Evolutionary conservation across 2,329 filamentous ascomycete genomes (phyloP).

Genomic region (Diplodia sapinea): DNA sequence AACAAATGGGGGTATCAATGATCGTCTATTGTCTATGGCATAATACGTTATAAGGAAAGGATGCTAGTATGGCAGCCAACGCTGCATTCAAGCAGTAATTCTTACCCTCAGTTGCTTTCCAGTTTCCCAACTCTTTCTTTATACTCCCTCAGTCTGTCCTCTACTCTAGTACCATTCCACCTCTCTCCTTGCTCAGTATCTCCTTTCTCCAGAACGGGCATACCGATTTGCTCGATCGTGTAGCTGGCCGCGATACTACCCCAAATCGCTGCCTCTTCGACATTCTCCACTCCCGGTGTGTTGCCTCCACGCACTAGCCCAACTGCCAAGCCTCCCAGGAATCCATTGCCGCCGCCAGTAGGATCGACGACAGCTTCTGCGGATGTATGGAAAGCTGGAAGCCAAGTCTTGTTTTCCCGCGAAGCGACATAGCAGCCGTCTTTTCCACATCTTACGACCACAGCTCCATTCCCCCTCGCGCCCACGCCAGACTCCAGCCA

Average conservation of each 20-base stretch:
- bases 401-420: conserved; percentile 61
- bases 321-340: conserved; percentile 69
- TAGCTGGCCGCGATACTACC: conserved; percentile 86
- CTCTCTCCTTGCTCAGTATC: conserved; percentile 44
- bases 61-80: conserved; percentile 35
- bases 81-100: conserved; percentile 45
- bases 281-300: conserved; percentile 46
- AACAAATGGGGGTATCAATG: conserved; percentile 21
- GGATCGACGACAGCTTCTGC: conserved; percentile 76
- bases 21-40: conserved; percentile 23
- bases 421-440: conserved; percentile 68
- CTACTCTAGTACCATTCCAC: conserved; percentile 56
- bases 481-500: conserved; percentile 48
- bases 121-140: conserved; percentile 44
- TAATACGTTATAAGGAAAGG: not conserved
- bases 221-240: conserved; percentile 91
- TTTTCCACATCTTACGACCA: conserved; percentile 74
- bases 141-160: conserved; percentile 52
- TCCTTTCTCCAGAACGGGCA: conserved; percentile 63
- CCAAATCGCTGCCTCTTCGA: conserved; percentile 76
- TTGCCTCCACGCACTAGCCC: conserved; percentile 61
- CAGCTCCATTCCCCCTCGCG: conserved; percentile 52
- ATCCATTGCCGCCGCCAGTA: conserved; percentile 92
- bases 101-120: conserved; percentile 33
- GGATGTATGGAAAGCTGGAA: conserved; percentile 74